Conservation (phyloP, 805 yeast species). For the Cyberlindnera mrakii region DNA sequence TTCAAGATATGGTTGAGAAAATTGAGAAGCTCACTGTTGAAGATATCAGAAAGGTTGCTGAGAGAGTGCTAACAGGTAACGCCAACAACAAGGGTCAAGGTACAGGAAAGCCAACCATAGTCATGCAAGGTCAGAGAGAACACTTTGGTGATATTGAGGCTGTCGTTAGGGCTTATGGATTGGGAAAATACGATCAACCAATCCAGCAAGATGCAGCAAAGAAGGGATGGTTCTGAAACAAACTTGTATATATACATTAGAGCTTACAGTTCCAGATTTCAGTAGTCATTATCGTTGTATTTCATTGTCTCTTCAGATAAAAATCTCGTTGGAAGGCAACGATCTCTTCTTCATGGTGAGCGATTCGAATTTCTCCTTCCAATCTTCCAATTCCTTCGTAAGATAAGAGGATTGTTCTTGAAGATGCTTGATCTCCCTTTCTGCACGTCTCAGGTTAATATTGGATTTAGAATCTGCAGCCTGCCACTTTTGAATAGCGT, state of each 20-base stretch:
- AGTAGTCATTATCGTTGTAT: not conserved
- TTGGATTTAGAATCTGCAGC: slow-evolving; percentile 39
- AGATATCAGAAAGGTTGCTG: slow-evolving; percentile 72
- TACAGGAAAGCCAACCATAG: slow-evolving; percentile 71
- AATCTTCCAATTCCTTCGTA: slow-evolving; percentile 52
- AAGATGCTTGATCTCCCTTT: slow-evolving; percentile 50
- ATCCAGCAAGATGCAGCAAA: slow-evolving; percentile 5
- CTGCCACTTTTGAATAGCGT: slow-evolving; percentile 36
- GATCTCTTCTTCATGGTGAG: slow-evolving; percentile 17
- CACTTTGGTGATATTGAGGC: slow-evolving; percentile 77
- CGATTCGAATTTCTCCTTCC: slow-evolving; percentile 38
- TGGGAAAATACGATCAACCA: slow-evolving; percentile 26
- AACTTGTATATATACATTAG: not conserved
- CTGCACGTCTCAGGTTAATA: slow-evolving; percentile 38
- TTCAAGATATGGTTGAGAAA: slow-evolving; percentile 73
- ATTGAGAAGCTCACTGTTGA: slow-evolving; percentile 61
- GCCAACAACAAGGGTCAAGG: slow-evolving; percentile 41
- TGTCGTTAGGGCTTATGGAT: slow-evolving; percentile 62
- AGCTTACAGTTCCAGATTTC: not conserved
- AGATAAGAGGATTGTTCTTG: slow-evolving; percentile 46
- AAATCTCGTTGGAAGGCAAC: slow-evolving; percentile 20
- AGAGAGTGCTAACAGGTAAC: slow-evolving; percentile 65
- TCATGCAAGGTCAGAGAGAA: slow-evolving; percentile 83
- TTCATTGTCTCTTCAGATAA: slow-evolving; percentile 12
- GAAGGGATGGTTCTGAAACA: slow-evolving; percentile 23